Evolutionary conservation across 352 stramenopile genomes (phyloP).

Genomic region (Blastocystis sp.): DNA sequence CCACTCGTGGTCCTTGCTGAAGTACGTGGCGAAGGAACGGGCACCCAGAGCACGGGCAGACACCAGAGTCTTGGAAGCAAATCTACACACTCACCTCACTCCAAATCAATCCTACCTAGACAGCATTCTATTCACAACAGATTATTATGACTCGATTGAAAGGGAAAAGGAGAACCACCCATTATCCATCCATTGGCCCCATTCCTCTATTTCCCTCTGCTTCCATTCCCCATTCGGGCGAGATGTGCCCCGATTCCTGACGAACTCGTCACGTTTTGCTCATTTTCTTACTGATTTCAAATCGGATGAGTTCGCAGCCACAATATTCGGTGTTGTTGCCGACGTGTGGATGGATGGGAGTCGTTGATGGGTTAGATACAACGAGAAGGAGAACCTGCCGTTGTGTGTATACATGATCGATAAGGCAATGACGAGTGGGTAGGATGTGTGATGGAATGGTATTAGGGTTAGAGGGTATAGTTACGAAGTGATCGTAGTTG

Average conservation of each 20-base stretch:
- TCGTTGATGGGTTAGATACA: constrained; percentile 82
- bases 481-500: constrained; percentile 95
- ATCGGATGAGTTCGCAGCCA: neutral
- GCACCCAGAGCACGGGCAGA: constrained; percentile 23
- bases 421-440: constrained; percentile 86
- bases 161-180: constrained; percentile 7
- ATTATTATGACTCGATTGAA: neutral
- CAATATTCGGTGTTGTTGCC: constrained; percentile 67
- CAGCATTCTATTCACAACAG: constrained; percentile 42
- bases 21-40: constrained; percentile 70
- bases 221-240: neutral
- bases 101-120: constrained; percentile 49
- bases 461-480: constrained; percentile 76
- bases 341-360: constrained; percentile 1
- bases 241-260: neutral
- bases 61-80: constrained; percentile 65
- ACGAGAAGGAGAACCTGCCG: constrained; percentile 94
- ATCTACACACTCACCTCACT: constrained; percentile 25
- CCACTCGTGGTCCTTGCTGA: constrained; percentile 69
- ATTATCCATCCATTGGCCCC: neutral
- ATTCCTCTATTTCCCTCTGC: neutral
- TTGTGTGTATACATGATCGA: constrained; percentile 93
- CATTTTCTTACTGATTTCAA: neutral
- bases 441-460: constrained; percentile 59
- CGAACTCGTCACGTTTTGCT: neutral